Evolutionary conservation across 176 grass and related monocot genomes (phyloP), one percentile per base, ranked within the genome.

Genomic region (Lolium perenne): DNA sequence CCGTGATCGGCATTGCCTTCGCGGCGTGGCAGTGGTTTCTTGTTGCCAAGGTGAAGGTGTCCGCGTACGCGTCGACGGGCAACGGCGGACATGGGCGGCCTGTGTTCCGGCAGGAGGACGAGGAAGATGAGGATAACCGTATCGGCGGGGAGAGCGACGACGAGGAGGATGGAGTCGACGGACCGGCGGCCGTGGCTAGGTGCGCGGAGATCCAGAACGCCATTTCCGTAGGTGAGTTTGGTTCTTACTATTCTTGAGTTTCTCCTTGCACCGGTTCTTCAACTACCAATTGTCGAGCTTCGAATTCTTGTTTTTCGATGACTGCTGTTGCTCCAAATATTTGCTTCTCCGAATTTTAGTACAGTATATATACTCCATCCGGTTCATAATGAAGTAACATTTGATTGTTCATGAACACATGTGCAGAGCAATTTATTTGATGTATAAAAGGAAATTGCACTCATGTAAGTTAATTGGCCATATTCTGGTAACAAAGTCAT

Each of bases 191-290:
- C 74, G 83, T 86, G 65, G 83, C 69, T 38, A 93, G 91, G 48
- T 94, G 92, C 75, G 88, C 90, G 0, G 94, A 97, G 88, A 97
- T 97, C 76, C 92, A 97, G 76, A 84, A 58, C 64, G 94, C 94
- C n/a, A 97, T 97, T 84, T 85, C 90, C 0, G 85, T 90, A 57
- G 90, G 94, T 97, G 75, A 78, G 91, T 88, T 46, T 14, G 51
- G 61, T 79, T 60, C 13, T 22, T 14, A 21, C 20, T n/a, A 7
- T 40, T 5, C 18, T 57, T 60, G 8, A 60, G n/a, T 22, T 22
- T 60, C 57, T 60, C 57, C 20, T 60, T 20, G 18, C 8, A 2
- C 20, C 59, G 9, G 50, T 78, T 17, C 17, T 43, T 22, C 22
- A 45, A 45, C 41, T 5, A 45, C 41, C 41, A 22, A 3, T 2